Evolutionary conservation across 192 early-diverging fungal genomes (phyloP).

Genomic region (Neocallimastix lanati): DNA sequence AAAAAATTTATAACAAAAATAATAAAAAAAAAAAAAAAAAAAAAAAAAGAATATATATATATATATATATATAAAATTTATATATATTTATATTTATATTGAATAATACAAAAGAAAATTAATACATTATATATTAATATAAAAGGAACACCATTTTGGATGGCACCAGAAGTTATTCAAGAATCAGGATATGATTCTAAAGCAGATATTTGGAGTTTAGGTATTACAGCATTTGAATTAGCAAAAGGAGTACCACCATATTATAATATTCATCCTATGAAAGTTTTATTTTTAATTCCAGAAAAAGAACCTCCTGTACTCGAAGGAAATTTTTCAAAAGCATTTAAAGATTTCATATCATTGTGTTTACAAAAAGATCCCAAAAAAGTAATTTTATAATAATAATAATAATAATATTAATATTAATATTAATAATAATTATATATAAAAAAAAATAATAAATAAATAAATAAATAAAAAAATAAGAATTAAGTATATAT

Average conservation of each 20-base stretch:
- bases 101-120: no score
- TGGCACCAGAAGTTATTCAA: conserved; percentile 88
- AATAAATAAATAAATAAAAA: no score
- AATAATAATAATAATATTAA: no score
- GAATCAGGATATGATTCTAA: conserved; percentile 85
- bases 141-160: conserved; percentile 32
- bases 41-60: no score
- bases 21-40: no score
- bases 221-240: conserved; percentile 92
- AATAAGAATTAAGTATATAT: no score
- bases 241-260: conserved; percentile 84
- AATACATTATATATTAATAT: no score
- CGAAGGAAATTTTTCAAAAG: conserved; percentile 50
- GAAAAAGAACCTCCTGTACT: conserved; percentile 72
- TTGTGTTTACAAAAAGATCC: conserved; percentile 78
- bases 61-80: no score
- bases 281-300: conserved; percentile 83
- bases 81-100: no score
- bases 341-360: conserved; percentile 78
- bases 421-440: no score
- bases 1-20: no score
- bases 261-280: conserved; percentile 85
- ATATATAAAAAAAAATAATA: no score
- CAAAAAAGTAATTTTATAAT: not conserved
- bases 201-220: conserved; percentile 95